phyloP scores from a whole-genome alignment of 345 rosid species.

The Pugionium dolabratum region DNA sequence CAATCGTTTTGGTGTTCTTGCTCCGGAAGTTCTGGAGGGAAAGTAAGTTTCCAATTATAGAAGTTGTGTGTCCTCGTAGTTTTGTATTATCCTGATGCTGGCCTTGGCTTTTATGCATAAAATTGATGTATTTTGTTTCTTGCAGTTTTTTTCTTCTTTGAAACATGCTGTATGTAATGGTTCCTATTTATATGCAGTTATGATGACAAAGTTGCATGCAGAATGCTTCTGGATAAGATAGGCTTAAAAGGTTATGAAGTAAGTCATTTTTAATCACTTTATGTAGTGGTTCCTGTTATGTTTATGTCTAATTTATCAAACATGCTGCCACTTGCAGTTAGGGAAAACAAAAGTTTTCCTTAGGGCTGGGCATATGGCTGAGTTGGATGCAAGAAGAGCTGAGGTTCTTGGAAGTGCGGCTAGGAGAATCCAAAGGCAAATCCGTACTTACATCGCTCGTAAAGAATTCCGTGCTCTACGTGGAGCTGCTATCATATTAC shows the following conservation, averaged over 20 bases:
- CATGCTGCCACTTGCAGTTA: slow-evolving; percentile 52
- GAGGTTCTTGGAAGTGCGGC: slow-evolving; percentile 99
- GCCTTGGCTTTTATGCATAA: slow-evolving; percentile 6
- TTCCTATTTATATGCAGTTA: slow-evolving; percentile 50
- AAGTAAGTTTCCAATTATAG: slow-evolving; percentile 48
- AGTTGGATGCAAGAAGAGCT: slow-evolving; percentile 96
- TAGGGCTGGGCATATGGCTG: slow-evolving; percentile 99
- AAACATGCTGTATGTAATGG: slow-evolving; percentile 27
- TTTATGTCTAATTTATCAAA: slow-evolving; percentile 6
- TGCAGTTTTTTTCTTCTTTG: background rate
- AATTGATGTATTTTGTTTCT: slow-evolving; percentile 13
- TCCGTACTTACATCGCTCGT: slow-evolving; percentile 78
- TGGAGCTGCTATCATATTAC: slow-evolving; percentile 77
- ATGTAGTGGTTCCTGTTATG: slow-evolving; percentile 9
- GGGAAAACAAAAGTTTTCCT: slow-evolving; percentile 94
- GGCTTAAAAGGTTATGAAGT: slow-evolving; percentile 97
- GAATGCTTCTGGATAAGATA: slow-evolving; percentile 86
- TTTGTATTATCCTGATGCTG: slow-evolving; percentile 7
- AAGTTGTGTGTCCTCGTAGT: slow-evolving; percentile 4
- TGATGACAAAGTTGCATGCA: slow-evolving; percentile 93
- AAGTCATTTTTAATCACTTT: slow-evolving; percentile 26
- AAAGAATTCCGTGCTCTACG: slow-evolving; percentile 80
- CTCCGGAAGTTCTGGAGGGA: slow-evolving; percentile 94
- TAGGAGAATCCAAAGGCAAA: slow-evolving; percentile 83
- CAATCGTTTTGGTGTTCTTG: slow-evolving; percentile 94